Conservation (phyloP, 1,139 yeast genomes). For the Cylindricascospora bacillispora region DNA sequence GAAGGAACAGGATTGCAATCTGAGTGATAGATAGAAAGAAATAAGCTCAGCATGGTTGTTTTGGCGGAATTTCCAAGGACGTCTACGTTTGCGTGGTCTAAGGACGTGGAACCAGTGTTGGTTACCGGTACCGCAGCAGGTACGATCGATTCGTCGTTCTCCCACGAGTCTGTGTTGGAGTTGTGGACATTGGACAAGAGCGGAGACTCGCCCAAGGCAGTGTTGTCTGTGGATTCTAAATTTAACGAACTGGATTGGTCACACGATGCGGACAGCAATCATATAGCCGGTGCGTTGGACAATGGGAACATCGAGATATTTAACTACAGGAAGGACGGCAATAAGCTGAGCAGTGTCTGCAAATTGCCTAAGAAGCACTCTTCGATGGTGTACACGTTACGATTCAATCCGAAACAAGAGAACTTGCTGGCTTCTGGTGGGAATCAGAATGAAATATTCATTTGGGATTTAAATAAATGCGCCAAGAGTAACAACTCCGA, state of each 20-base stretch:
- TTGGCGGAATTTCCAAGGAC: conserved; percentile 74
- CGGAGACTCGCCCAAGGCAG: conserved; percentile 33
- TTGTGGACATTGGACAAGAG: conserved; percentile 56
- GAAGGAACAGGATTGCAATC: too few species aligned
- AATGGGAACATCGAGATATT: conserved; percentile 71
- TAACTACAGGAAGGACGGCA: conserved; percentile 18
- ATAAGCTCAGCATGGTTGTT: conserved; percentile 47
- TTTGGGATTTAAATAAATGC: conserved; percentile 73
- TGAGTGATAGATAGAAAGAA: too few species aligned
- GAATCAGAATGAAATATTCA: conserved; percentile 67
- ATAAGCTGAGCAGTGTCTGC: neutral
- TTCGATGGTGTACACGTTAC: conserved; percentile 60
- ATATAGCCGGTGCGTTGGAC: conserved; percentile 85
- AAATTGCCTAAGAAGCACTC: conserved; percentile 31
- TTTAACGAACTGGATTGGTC: conserved; percentile 88
- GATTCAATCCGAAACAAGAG: conserved; percentile 63
- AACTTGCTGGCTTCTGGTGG: conserved; percentile 82
- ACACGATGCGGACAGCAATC: conserved; percentile 35
- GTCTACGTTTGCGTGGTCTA: conserved; percentile 93
- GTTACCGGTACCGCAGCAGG: conserved; percentile 94
- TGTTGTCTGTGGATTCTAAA: conserved; percentile 40
- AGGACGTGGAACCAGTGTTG: conserved; percentile 55
- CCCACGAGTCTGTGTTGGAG: conserved; percentile 63
- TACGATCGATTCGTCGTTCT: conserved; percentile 79
- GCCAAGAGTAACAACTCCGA: conserved; percentile 12